Base-by-base conservation (phyloP, 2,329 filamentous ascomycete genomes). In the Sporothrix brasiliensis region DNA sequence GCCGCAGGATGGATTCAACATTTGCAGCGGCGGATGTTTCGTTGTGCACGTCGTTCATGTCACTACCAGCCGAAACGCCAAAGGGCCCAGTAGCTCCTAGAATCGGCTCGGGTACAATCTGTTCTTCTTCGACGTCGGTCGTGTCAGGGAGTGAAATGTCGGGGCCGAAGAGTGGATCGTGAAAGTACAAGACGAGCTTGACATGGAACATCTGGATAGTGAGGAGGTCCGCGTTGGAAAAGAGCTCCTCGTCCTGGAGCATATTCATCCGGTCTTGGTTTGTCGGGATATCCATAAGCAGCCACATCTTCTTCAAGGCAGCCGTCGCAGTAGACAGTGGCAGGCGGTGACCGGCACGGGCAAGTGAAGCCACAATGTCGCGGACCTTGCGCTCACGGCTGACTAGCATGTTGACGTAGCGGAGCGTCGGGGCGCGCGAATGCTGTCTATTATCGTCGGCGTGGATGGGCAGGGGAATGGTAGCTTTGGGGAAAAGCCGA, bases 171-270 rank as follows among this genome's bases (percentile, higher is more conserved):
- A 87, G 77, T 0, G 91, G 90, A 73, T 92, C 85, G 70, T 86
- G 87, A 78, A 92, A 88, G 69, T 84, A 83, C 86, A 93, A 88
- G 75, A 88, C 84, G 19, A 95, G 84, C 80, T 94, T 94, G 73
- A 92, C 76, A 73, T 92, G 81, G 80, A 94, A 89, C 71, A 89
- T 78, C 58, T 88, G 86, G 2, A 86, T 83, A 67, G 86, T 83
- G 76, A 87, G 86, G 11, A 95, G 78, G 75, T 92, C 88, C 4
- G 77, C 72, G 70, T 90, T 81, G 11, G 83, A 80, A 84, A 91
- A 91, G 63, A 89, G 81, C 0, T 6, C 75, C 74, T 11, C 69
- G 68, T 77, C 87, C 41, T 81, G 81, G 5, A 92, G 77, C 6
- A 90, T 80, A 1, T 80, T 81, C 6, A 83, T 78, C 0, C 92